phyloP scores from a whole-genome alignment of 176 grass and related monocot genomes.

The Aegilops sharonensis region DNA sequence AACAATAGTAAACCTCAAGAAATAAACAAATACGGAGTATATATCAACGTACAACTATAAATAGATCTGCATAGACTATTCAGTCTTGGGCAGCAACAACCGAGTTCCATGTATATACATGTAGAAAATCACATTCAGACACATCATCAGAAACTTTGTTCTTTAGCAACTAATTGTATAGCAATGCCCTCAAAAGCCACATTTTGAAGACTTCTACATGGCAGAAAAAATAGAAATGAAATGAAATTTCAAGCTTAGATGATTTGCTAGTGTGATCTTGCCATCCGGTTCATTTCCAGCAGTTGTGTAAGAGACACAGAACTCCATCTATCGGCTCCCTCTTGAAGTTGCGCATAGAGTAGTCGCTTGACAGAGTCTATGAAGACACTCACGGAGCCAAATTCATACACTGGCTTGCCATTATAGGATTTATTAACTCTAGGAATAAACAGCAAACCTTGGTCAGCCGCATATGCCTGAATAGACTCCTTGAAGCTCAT shows the following conservation, averaged over 20 bases:
- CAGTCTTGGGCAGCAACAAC: background rate
- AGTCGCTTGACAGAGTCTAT: conserved; percentile 76
- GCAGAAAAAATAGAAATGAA: background rate
- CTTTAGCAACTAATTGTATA: conserved; percentile 23
- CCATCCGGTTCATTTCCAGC: conserved; percentile 69
- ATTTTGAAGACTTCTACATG: conserved; percentile 26
- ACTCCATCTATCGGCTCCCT: conserved; percentile 70
- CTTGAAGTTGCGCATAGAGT: conserved; percentile 71
- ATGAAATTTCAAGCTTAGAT: conserved; percentile 11
- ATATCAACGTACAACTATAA: background rate
- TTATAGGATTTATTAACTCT: conserved; percentile 85
- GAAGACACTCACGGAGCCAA: conserved; percentile 72
- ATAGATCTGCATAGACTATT: background rate
- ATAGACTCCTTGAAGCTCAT: conserved; percentile 90
- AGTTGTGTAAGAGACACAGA: conserved; percentile 75
- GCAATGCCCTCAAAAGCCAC: conserved; percentile 14
- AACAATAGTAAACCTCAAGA: background rate
- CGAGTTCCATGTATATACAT: background rate
- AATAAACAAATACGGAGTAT: background rate
- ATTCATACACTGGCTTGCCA: conserved; percentile 78
- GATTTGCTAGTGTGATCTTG: conserved; percentile 22
- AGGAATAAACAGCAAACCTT: conserved; percentile 80
- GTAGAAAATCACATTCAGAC: conserved; percentile 23
- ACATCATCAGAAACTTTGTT: conserved; percentile 20
- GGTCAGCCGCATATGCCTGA: conserved; percentile 78